These are phyloP conservation scores for Penicillium antarcticum DNA, from an alignment of 495 filamentous ascomycete species.

Conservation along the genomic window DNA sequence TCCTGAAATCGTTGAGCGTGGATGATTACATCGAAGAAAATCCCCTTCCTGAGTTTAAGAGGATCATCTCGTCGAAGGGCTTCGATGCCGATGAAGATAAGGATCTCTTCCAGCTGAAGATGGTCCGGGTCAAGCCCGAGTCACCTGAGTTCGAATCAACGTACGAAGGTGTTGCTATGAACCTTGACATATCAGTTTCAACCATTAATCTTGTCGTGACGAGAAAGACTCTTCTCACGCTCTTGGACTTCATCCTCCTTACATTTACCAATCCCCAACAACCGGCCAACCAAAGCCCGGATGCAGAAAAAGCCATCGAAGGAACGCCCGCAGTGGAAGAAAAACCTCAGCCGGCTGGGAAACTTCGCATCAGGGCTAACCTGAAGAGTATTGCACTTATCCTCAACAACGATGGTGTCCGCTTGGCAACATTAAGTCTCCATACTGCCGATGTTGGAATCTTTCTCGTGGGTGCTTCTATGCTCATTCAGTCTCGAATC, in stretches of 20 bases:
- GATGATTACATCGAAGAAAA: conserved; percentile 93
- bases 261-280: conserved; percentile 80
- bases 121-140: conserved; percentile 81
- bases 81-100: conserved; percentile 65
- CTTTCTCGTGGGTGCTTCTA: conserved; percentile 76
- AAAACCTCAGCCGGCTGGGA: conserved; percentile 41
- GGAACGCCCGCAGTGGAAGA: conserved; percentile 38
- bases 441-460: conserved; percentile 88
- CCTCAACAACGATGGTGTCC: conserved; percentile 97
- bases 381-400: conserved; percentile 90
- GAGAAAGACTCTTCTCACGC: conserved; percentile 83
- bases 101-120: conserved; percentile 84
- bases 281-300: conserved; percentile 27
- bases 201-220: conserved; percentile 96
- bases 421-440: conserved; percentile 87
- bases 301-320: conserved; percentile 45
- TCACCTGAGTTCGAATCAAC: conserved; percentile 89
- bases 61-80: conserved; percentile 87
- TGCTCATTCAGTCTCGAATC: conserved; percentile 81
- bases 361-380: conserved; percentile 83
- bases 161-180: conserved; percentile 89
- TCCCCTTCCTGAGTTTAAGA: conserved; percentile 89
- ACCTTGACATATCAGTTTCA: conserved; percentile 86
- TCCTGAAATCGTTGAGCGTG: conserved; percentile 80
- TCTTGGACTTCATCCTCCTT: conserved; percentile 93